A percentile compares a stretch with the other conserved stretches of the same genome.
These are phyloP conservation scores for Neocucurbitaria cava DNA, from an alignment of 2,329 filamentous ascomycete genomes.

Conservation along the genomic window DNA sequence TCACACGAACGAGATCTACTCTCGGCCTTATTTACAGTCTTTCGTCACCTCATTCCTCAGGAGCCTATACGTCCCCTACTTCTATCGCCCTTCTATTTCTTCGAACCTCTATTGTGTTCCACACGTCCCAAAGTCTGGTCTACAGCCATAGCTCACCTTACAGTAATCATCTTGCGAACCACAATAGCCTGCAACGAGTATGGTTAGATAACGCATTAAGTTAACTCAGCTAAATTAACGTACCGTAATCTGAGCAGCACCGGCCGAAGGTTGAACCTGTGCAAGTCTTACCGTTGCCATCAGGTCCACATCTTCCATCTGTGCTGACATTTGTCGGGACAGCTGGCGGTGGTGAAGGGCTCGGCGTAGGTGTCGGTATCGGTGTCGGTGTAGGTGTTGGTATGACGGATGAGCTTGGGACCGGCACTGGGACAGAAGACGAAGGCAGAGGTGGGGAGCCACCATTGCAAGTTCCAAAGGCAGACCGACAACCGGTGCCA, in stretches of 20 bases:
- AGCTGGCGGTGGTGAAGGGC: constrained; percentile 17
- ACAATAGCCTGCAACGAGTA: no score
- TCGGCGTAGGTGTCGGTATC: constrained; percentile 17
- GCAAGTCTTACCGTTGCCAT: constrained; percentile 29
- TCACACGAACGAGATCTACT: background rate
- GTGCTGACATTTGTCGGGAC: constrained; percentile 34
- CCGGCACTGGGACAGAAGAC: constrained; percentile 8
- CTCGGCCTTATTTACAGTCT: background rate
- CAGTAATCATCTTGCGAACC: constrained; percentile 31
- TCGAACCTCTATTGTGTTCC: background rate
- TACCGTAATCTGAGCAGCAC: constrained; percentile 38
- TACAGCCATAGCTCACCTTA: constrained; percentile 25
- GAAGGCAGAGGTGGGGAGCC: constrained; percentile 20
- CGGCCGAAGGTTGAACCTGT: constrained; percentile 29
- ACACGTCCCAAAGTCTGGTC: constrained; percentile 30
- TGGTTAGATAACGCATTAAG: no score
- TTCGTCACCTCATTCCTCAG: background rate
- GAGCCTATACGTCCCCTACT: no score
- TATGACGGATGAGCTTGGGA: constrained; percentile 14
- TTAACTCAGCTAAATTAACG: no score
- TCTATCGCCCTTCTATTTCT: background rate
- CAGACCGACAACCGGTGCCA: constrained; percentile 33
- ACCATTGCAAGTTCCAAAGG: constrained; percentile 33
- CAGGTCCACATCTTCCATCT: constrained; percentile 34
- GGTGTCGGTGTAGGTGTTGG: constrained; percentile 10